These are phyloP conservation scores for Cyberlindnera japonica DNA, from an alignment of 805 yeast species.

Conservation along the genomic window DNA sequence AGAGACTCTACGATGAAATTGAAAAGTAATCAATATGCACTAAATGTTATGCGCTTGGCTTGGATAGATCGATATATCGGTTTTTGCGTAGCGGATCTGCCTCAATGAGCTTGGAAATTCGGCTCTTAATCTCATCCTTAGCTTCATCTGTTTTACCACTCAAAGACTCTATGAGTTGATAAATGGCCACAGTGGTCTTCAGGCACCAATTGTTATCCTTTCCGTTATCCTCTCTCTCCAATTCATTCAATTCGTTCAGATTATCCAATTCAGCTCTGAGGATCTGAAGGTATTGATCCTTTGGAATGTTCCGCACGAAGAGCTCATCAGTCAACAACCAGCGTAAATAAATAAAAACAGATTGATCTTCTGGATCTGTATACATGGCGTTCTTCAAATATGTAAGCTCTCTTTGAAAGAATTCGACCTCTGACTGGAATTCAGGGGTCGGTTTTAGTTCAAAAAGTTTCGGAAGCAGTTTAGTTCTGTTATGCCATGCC, in stretches of 20 bases:
- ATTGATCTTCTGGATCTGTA: constrained; percentile 92
- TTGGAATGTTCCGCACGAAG: constrained; percentile 24
- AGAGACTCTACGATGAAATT: constrained; percentile 40
- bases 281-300: constrained; percentile 35
- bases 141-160: constrained; percentile 17
- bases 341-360: constrained; percentile 83
- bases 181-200: constrained; percentile 50
- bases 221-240: constrained; percentile 68
- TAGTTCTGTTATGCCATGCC: constrained; percentile 91
- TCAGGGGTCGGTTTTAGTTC: constrained; percentile 20
- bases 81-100: constrained; percentile 65
- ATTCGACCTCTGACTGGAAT: constrained; percentile 30
- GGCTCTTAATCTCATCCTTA: constrained; percentile 30
- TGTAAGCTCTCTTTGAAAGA: constrained; percentile 56
- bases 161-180: constrained; percentile 25
- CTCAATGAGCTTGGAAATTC: constrained; percentile 42
- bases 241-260: constrained; percentile 60
- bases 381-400: constrained; percentile 79
- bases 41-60: no score
- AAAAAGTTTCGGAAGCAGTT: constrained; percentile 55
- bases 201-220: constrained; percentile 73
- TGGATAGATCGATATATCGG: constrained; percentile 44
- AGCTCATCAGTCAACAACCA: constrained; percentile 58
- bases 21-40: not conserved
- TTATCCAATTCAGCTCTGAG: constrained; percentile 43